Base-by-base conservation (phyloP, 345 rosid genomes). In the Boechera stricta region DNA sequence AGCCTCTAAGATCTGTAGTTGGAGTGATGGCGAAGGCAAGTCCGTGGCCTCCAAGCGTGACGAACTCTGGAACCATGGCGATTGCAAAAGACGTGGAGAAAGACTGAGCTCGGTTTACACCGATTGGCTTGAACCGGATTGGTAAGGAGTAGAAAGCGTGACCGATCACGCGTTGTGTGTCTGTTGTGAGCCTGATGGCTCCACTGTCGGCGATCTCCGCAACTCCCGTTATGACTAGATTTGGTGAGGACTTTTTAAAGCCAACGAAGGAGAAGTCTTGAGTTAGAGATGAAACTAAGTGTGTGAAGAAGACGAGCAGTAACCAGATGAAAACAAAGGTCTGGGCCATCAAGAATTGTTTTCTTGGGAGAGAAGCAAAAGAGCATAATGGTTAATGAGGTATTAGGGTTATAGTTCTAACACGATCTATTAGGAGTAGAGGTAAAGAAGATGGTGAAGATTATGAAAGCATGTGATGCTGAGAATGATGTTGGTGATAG, bases 11-110 rank as follows among this genome's bases (percentile, higher is more conserved):
- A 39, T 85, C 80, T 69, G 79, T 83, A 15, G 89, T 69, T 33
- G 91, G 71, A 12, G 93, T 84, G 75, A 94, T 76, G 36, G 90
- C 72, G 71, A 94, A 92, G 64, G 90, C 95, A 59, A 94, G 63
- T 35, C 98, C 98, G 36, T 92, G 97, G 31, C 97, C 97, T 29
- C 98, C 95, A 21, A 92, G 90, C 28, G 52, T 63, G 10, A 86
- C 80, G 53, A 83, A 89, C 84, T 88, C 85, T 5, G 95, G 91
- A 33, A 82, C 82, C 21, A 88, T 83, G n/a, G 92, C 91, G 45
- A 94, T 87, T 52, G 85, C 97, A 74, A 94, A 94, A 16, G 91
- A 79, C 11, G 97, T 84, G 13, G 98, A 94, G 79, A 94, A 94
- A 68, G 97, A 94, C 58, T 78, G 54, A 28, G 77, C 75, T 74